These are phyloP conservation scores for Puccinellia tenuiflora DNA, from an alignment of 176 grass and related monocot genomes.

Conservation along the genomic window DNA sequence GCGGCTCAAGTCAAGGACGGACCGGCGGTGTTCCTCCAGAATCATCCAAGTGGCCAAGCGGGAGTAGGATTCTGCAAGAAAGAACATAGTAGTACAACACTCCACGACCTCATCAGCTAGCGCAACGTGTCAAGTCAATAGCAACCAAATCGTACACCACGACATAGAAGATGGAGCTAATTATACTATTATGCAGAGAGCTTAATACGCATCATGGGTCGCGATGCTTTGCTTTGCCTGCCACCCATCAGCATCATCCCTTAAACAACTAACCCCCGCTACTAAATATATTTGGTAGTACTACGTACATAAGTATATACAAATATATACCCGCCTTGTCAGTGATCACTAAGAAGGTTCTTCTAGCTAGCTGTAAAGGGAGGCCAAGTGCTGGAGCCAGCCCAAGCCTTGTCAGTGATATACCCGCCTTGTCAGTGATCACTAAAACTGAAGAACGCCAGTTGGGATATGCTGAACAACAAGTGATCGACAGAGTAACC, in stretches of 20 bases:
- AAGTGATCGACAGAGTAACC: slow-evolving; percentile 3
- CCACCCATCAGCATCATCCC: background rate
- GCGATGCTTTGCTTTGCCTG: background rate
- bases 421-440: too few relatives aligned
- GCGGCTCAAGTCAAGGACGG: background rate
- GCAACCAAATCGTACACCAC: background rate
- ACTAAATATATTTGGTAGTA: too few relatives aligned
- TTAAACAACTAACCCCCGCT: background rate
- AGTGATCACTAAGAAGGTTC: background rate
- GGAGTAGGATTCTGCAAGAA: background rate
- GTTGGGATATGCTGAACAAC: background rate
- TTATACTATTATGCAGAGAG: background rate
- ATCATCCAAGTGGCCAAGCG: background rate
- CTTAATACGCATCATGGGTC: background rate
- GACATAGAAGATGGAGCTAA: background rate
- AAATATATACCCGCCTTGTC: background rate
- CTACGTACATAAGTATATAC: too few relatives aligned
- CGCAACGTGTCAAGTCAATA: background rate
- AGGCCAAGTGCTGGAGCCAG: too few relatives aligned
- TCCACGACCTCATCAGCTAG: background rate
- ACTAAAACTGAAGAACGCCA: slow-evolving; percentile 18
- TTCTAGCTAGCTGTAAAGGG: background rate
- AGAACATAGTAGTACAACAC: background rate
- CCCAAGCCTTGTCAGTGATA: too few relatives aligned
- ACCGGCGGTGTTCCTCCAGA: background rate